Conservation (phyloP, 768 basidiomycete genomes). For the Pleurotus cornucopiae region DNA sequence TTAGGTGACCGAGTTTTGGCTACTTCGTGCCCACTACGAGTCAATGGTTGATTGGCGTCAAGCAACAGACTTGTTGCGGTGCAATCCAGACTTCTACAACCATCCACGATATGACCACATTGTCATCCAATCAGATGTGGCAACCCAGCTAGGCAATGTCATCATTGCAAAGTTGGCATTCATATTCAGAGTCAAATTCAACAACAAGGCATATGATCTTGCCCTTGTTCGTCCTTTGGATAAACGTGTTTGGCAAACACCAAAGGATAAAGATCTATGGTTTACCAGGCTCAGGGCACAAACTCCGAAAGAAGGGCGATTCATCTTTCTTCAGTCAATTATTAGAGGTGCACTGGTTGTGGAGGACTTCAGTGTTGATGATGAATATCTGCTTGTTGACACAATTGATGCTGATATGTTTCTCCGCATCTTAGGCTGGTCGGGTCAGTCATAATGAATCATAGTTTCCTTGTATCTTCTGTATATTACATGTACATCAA, state of each 20-base stretch:
- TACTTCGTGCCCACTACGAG: too few species aligned
- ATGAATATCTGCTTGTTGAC: constrained; percentile 24
- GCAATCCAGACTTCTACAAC: too few species aligned
- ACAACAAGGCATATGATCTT: constrained; percentile 11
- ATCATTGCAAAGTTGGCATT: neutral
- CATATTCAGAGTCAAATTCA: constrained; percentile 10
- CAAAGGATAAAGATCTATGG: constrained; percentile 8
- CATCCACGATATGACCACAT: too few species aligned
- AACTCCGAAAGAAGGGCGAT: constrained; percentile 6
- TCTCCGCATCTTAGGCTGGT: neutral
- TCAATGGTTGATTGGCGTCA: too few species aligned
- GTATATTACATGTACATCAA: too few species aligned
- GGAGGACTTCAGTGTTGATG: constrained; percentile 11
- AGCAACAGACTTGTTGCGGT: too few species aligned
- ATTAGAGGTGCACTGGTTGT: constrained; percentile 22
- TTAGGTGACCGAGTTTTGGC: too few species aligned
- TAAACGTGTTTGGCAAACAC: neutral
- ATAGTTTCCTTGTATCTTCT: too few species aligned
- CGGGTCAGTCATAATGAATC: too few species aligned
- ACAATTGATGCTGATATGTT: constrained; percentile 23
- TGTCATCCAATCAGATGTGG: too few species aligned
- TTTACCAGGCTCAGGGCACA: constrained; percentile 15
- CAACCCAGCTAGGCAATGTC: too few species aligned
- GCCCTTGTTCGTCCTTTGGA: constrained; percentile 15
- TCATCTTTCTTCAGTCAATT: constrained; percentile 24